Percentiles rank a stretch among this genome's conserved stretches.
phyloP scores from a whole-genome alignment of 352 stramenopile genomes.

The Phytophthora vignae region DNA sequence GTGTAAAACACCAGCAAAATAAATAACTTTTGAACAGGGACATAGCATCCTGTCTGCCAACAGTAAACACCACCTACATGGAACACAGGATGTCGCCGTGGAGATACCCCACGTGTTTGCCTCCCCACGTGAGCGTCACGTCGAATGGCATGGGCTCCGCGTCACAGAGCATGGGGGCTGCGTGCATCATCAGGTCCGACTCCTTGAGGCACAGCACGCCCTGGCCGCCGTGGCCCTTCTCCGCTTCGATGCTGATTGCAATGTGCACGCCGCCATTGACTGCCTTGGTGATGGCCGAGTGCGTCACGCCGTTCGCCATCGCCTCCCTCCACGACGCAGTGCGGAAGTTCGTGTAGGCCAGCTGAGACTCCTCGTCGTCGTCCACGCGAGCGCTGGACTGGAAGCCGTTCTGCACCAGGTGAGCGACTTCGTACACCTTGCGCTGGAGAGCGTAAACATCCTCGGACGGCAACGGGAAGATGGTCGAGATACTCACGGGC shows the following conservation, averaged over 20 bases:
- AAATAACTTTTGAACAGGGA: slow-evolving; percentile 28
- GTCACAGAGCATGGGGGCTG: slow-evolving; percentile 51
- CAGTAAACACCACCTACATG: slow-evolving; percentile 33
- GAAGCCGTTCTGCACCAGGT: slow-evolving; percentile 77
- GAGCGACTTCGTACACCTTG: slow-evolving; percentile 78
- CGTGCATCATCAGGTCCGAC: slow-evolving; percentile 53
- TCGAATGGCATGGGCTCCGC: slow-evolving; percentile 71
- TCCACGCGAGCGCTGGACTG: slow-evolving; percentile 66
- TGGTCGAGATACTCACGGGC: slow-evolving; percentile 70
- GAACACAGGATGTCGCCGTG: slow-evolving; percentile 57
- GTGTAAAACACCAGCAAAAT: slow-evolving; percentile 18
- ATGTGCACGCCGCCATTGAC: slow-evolving; percentile 77
- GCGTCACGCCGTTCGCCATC: slow-evolving; percentile 59
- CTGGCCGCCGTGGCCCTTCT: slow-evolving; percentile 66
- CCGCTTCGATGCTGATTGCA: slow-evolving; percentile 71
- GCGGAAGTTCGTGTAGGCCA: slow-evolving; percentile 80
- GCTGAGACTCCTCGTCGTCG: slow-evolving; percentile 68
- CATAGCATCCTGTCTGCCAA: slow-evolving; percentile 4
- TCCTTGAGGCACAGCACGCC: slow-evolving; percentile 78
- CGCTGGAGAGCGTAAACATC: slow-evolving; percentile 78
- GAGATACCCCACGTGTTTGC: slow-evolving; percentile 69
- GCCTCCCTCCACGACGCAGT: slow-evolving; percentile 70
- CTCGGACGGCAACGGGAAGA: slow-evolving; percentile 80
- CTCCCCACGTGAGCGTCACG: slow-evolving; percentile 73
- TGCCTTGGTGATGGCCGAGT: slow-evolving; percentile 74